These are phyloP conservation scores for Cyclotella distinguenda DNA, from an alignment of 108 stramenopile species.

Conservation along the genomic window DNA sequence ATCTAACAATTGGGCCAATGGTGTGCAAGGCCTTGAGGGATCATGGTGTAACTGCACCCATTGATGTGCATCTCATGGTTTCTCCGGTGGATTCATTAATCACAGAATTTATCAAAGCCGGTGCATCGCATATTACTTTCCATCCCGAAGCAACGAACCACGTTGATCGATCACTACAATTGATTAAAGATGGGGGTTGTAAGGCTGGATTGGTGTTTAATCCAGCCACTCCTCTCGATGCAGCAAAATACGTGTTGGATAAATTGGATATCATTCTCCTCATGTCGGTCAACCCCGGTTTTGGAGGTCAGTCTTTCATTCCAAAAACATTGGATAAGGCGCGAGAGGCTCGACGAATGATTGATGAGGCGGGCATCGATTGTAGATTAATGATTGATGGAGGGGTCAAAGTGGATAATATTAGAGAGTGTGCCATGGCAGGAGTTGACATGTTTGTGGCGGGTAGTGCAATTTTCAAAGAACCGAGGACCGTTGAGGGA, in stretches of 20 bases:
- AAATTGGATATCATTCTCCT: conserved; percentile 98
- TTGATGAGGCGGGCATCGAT: conserved; percentile 94
- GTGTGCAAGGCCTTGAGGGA: conserved; percentile 98
- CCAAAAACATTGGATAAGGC: conserved; percentile 91
- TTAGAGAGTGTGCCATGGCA: conserved; percentile 93
- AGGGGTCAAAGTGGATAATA: conserved; percentile 92
- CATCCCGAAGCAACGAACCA: conserved; percentile 97
- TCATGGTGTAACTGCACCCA: conserved; percentile 97
- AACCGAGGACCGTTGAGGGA: conserved; percentile 92
- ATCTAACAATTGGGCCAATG: conserved; percentile 98
- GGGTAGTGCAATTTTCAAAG: conserved; percentile 95
- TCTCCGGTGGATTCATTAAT: conserved; percentile 94
- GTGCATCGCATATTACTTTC: conserved; percentile 98
- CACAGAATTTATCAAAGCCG: conserved; percentile 92
- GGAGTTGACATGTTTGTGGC: conserved; percentile 99
- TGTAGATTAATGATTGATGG: conserved; percentile 97
- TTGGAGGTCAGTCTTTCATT: conserved; percentile 97
- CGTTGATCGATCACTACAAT: conserved; percentile 93
- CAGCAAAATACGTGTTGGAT: conserved; percentile 90
- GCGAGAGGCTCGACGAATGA: conserved; percentile 92
- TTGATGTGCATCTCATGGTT: conserved; percentile 99
- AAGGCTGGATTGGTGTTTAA: conserved; percentile 98
- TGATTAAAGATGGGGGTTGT: conserved; percentile 94
- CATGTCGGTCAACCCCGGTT: conserved; percentile 99
- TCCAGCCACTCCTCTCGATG: conserved; percentile 93